These are phyloP conservation scores for Anthostomella pinea DNA, from an alignment of 2,329 filamentous ascomycete species.

Conservation along the genomic window DNA sequence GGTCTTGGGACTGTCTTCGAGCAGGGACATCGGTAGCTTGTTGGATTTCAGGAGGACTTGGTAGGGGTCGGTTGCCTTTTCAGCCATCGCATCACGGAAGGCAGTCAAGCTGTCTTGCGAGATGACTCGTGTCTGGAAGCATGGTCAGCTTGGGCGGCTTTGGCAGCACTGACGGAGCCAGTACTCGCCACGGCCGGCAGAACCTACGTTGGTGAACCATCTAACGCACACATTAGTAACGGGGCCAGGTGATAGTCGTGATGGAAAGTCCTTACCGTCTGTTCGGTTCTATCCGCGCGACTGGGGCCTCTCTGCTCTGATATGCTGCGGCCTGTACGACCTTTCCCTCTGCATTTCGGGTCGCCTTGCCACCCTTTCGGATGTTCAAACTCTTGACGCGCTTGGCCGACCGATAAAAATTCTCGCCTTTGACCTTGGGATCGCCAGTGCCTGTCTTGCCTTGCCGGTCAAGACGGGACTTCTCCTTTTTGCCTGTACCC, in stretches of 20 bases:
- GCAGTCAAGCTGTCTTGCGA: conserved; percentile 82
- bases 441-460: conserved; percentile 86
- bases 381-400: conserved; percentile 87
- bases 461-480: conserved; percentile 75
- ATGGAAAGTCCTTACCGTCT: too few species aligned
- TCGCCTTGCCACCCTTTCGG: conserved; percentile 81
- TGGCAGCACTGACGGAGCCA: too few species aligned
- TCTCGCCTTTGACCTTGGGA: conserved; percentile 92
- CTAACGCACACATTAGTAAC: too few species aligned
- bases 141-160: too few species aligned
- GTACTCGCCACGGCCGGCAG: too few species aligned
- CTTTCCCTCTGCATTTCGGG: conserved; percentile 78
- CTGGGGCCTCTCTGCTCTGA: conserved; percentile 68
- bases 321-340: conserved; percentile 81
- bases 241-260: too few species aligned
- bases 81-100: conserved; percentile 89
- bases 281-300: conserved; percentile 89
- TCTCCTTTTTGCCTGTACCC: conserved; percentile 93
- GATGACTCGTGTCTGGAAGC: conserved; percentile 90
- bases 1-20: conserved; percentile 71
- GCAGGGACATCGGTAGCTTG: conserved; percentile 93
- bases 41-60: conserved; percentile 94
- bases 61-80: conserved; percentile 87
- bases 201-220: too few species aligned
- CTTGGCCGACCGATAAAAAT: conserved; percentile 91